Conservation (phyloP, 805 yeast genomes). For the Candida ficus region DNA sequence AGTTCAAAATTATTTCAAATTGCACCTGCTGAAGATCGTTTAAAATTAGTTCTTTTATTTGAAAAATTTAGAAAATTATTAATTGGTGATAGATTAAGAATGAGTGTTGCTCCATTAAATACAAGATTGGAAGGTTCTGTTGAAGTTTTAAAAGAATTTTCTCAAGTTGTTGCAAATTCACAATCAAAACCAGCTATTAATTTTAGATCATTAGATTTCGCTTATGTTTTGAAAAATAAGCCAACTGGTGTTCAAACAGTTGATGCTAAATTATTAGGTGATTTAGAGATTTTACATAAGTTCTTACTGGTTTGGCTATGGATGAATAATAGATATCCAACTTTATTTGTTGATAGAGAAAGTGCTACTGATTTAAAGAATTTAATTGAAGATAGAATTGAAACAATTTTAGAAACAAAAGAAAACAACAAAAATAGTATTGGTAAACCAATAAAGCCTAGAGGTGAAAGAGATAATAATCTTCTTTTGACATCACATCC, state of each 20-base stretch:
- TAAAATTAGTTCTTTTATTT: conserved; percentile 34
- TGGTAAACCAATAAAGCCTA: neutral
- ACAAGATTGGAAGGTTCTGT: conserved; percentile 37
- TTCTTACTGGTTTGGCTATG: conserved; percentile 68
- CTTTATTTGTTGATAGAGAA: conserved; percentile 68
- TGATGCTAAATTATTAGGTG: conserved; percentile 20
- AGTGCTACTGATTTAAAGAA: conserved; percentile 67
- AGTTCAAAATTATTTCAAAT: conserved; percentile 29
- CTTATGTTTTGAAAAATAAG: neutral
- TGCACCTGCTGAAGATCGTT: conserved; percentile 34
- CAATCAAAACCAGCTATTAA: conserved; percentile 53
- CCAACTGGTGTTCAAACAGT: neutral
- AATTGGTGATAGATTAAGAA: conserved; percentile 50
- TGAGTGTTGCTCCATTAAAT: conserved; percentile 61
- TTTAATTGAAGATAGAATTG: conserved; percentile 53
- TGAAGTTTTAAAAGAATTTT: conserved; percentile 49
- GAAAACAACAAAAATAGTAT: neutral
- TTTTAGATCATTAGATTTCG: conserved; percentile 25
- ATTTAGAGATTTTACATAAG: conserved; percentile 61
- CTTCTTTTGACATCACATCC: too few species aligned
- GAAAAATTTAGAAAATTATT: conserved; percentile 37
- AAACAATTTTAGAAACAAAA: conserved; percentile 27
- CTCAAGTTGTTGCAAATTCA: conserved; percentile 27
- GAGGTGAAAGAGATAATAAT: neutral
- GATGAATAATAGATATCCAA: conserved; percentile 85